A percentile compares a stretch with the other conserved stretches of the same genome.
These are phyloP conservation scores for Pelargonium nanum DNA, from an alignment of 345 rosid species.

Conservation along the genomic window DNA sequence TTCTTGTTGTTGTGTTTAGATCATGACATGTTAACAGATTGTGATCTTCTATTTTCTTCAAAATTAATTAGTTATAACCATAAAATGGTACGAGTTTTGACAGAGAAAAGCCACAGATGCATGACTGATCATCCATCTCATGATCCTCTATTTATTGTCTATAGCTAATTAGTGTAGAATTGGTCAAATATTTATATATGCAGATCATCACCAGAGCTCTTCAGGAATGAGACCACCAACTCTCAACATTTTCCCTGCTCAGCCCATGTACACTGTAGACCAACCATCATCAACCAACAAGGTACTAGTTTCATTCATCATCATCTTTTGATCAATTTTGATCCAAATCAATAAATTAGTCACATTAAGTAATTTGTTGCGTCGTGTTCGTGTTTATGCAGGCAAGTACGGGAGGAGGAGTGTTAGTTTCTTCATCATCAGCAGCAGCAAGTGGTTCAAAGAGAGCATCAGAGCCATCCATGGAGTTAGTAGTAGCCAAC, in stretches of 20 bases:
- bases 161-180: too few relatives aligned
- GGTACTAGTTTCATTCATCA: slow-evolving; percentile 11
- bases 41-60: too few relatives aligned
- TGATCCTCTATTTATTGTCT: too few relatives aligned
- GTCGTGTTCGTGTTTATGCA: slow-evolving; percentile 11
- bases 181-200: slow-evolving; percentile 22
- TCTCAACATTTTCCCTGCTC: slow-evolving; percentile 93
- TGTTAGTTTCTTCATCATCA: slow-evolving; percentile 16
- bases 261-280: slow-evolving; percentile 72
- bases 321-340: not conserved
- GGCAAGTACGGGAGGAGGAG: slow-evolving; percentile 6
- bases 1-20: too few relatives aligned
- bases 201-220: slow-evolving; percentile 57
- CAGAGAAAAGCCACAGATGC: too few relatives aligned
- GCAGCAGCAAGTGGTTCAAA: slow-evolving; percentile 27
- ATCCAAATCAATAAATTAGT: too few relatives aligned
- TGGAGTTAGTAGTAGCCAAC: slow-evolving; percentile 28
- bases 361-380: slow-evolving; percentile 17
- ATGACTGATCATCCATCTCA: too few relatives aligned
- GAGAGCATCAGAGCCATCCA: slow-evolving; percentile 21
- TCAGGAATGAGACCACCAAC: slow-evolving; percentile 95
- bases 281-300: slow-evolving; percentile 25
- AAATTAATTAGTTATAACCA: too few relatives aligned
- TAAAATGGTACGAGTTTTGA: too few relatives aligned
- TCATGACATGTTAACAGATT: too few relatives aligned